Base-by-base conservation (phyloP, 2,329 filamentous ascomycete genomes). In the Ophiocordyceps sinensis region DNA sequence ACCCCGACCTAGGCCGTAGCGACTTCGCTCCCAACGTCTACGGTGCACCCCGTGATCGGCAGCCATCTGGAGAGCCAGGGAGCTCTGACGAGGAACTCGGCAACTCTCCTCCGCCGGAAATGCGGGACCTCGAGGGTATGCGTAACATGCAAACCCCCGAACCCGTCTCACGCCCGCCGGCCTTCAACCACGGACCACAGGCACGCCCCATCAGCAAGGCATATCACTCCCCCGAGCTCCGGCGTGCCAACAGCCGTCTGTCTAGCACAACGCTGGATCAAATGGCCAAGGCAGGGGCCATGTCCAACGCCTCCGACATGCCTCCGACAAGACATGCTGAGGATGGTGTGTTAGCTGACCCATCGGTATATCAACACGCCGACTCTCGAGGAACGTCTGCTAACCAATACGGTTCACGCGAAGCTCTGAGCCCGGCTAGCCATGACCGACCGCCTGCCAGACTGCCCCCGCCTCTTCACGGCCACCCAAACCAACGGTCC, bases 181-280 rank as follows among this genome's bases (percentile, higher is more conserved):
- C 77, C 11, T 89, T 95, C 57, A 73, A 77, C 38, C 85, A 94
- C 58, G 71, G 73, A 31, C 76, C 87, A 12, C 77, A 82, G 45
- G 73, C 81, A 40, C 73, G 76, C 38, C 87, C 87, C 5, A 67
- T 70, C 1, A 77, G 73, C 44, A 76, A 58, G 36, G 84, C 84
- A 0, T 77, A 83, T 50, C 77, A 85, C 43, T 80, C 85, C 28
- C 75, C 82, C 13, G 85, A 91, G 54, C 68, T 89, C 51, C 80
- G 84, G 46, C 79, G 79, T 47, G 85, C 84, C 40, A 91, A 86
- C 50, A 87, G 82, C 50, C 80, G 86, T 19, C 79, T 96, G 57
- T 94, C 91, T 23, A 75, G 71, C 49, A 79, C 78, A 1, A 96
- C 89, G 1, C 68, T 95, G 37, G 73, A 79, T 36, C 86, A 95